Evolutionary conservation across 352 stramenopile genomes (phyloP).

Genomic region (Phytophthora sp.): DNA sequence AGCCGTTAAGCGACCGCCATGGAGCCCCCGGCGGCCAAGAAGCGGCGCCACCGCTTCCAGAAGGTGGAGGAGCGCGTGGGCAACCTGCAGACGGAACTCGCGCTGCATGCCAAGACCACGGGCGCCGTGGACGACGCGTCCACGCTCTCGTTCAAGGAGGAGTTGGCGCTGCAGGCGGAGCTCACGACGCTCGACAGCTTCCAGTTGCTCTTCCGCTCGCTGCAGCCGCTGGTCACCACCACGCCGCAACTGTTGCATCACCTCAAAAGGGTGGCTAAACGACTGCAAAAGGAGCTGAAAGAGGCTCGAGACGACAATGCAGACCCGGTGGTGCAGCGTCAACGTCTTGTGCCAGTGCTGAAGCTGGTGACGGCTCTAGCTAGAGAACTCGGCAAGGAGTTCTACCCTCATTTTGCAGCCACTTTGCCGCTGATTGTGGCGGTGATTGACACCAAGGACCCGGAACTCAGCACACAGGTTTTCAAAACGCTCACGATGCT

Average conservation of each 20-base stretch:
- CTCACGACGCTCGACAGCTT: slow-evolving; percentile 87
- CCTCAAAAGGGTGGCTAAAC: slow-evolving; percentile 70
- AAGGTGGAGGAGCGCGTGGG: slow-evolving; percentile 81
- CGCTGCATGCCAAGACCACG: slow-evolving; percentile 85
- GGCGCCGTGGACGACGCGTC: slow-evolving; percentile 57
- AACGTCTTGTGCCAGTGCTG: slow-evolving; percentile 75
- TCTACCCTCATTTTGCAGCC: slow-evolving; percentile 82
- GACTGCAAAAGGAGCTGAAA: slow-evolving; percentile 67
- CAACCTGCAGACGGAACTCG: slow-evolving; percentile 79
- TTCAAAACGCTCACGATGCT: slow-evolving; percentile 93
- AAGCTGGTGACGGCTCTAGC: slow-evolving; percentile 85
- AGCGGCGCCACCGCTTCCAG: slow-evolving; percentile 87
- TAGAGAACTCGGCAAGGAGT: slow-evolving; percentile 85
- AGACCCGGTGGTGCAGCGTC: slow-evolving; percentile 67
- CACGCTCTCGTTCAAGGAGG: slow-evolving; percentile 81
- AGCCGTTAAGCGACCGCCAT: too few relatives aligned
- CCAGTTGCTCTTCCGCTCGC: slow-evolving; percentile 70
- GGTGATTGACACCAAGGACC: slow-evolving; percentile 87
- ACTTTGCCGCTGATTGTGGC: slow-evolving; percentile 71
- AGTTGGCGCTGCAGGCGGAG: slow-evolving; percentile 79
- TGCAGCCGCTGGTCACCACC: slow-evolving; percentile 78
- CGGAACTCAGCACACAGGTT: slow-evolving; percentile 89
- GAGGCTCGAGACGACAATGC: slow-evolving; percentile 28
- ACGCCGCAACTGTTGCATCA: slow-evolving; percentile 87
- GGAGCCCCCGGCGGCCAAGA: slow-evolving; percentile 52